Conservation (phyloP, 495 filamentous ascomycete genomes). For the Baudoinia panamericana region DNA sequence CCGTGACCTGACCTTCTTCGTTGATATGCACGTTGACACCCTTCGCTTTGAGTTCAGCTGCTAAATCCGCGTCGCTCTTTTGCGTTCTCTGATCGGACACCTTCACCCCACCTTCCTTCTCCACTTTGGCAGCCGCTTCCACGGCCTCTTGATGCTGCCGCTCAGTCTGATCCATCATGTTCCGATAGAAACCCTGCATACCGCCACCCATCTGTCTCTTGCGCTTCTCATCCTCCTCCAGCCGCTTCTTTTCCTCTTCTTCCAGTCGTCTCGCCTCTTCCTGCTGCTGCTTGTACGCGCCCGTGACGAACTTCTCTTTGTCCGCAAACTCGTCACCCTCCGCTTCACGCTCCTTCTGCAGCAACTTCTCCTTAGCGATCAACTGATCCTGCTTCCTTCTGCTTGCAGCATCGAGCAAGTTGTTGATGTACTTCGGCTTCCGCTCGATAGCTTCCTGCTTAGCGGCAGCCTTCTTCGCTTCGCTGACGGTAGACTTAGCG, state of each 20-base stretch:
- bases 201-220: slow-evolving; percentile 49
- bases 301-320: slow-evolving; percentile 93
- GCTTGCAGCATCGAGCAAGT: slow-evolving; percentile 66
- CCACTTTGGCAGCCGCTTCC: slow-evolving; percentile 42
- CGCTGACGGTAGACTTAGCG: slow-evolving; percentile 29
- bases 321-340: slow-evolving; percentile 91
- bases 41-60: slow-evolving; percentile 56
- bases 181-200: slow-evolving; percentile 77
- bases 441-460: slow-evolving; percentile 36
- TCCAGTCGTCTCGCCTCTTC: slow-evolving; percentile 66
- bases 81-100: slow-evolving; percentile 26
- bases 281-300: slow-evolving; percentile 89
- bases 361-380: slow-evolving; percentile 73
- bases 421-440: slow-evolving; percentile 72
- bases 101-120: slow-evolving; percentile 28
- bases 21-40: slow-evolving; percentile 66
- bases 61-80: slow-evolving; percentile 59
- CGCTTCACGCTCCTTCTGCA: slow-evolving; percentile 75
- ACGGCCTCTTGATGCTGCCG: slow-evolving; percentile 54
- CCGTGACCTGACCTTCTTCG: slow-evolving; percentile 86
- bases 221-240: slow-evolving; percentile 54
- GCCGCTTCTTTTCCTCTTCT: slow-evolving; percentile 60
- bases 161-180: slow-evolving; percentile 66
- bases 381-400: slow-evolving; percentile 77
- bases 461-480: slow-evolving; percentile 24